These are phyloP conservation scores for Mollisiaceae sp. DNA, from an alignment of 2,329 filamentous ascomycete genomes.

Conservation along the genomic window DNA sequence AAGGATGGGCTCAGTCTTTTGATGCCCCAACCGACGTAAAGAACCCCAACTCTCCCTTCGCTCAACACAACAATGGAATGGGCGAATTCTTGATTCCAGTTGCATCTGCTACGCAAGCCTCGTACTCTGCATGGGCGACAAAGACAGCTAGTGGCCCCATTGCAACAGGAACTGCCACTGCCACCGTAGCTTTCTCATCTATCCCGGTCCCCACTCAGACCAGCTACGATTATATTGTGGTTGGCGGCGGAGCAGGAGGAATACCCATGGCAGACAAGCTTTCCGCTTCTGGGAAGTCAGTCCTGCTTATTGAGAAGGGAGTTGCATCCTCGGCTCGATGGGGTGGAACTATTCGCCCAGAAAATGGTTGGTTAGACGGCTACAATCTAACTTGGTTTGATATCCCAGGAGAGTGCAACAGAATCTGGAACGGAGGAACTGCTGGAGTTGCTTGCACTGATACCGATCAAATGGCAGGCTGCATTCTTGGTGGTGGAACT, in stretches of 20 bases:
- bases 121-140: conserved; percentile 43
- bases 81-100: conserved; percentile 57
- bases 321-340: conserved; percentile 67
- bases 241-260: conserved; percentile 59
- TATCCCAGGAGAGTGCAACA: conserved; percentile 72
- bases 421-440: conserved; percentile 54
- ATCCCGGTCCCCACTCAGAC: conserved; percentile 50
- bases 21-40: conserved; percentile 46
- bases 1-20: conserved; percentile 61
- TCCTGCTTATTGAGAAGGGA: conserved; percentile 66
- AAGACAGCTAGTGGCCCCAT: conserved; percentile 36
- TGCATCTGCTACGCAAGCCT: conserved; percentile 48
- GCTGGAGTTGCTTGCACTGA: conserved; percentile 65
- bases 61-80: conserved; percentile 61
- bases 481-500: conserved; percentile 65
- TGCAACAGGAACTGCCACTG: conserved; percentile 34
- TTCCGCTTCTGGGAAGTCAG: conserved; percentile 66
- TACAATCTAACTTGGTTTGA: conserved; percentile 74
- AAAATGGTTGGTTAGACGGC: conserved; percentile 61
- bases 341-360: conserved; percentile 52
- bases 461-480: conserved; percentile 75
- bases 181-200: conserved; percentile 40
- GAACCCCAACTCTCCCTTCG: conserved; percentile 52
- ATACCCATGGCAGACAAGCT: conserved; percentile 61
- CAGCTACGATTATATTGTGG: conserved; percentile 59